Percentiles rank a stretch among this genome's conserved stretches.
These are phyloP conservation scores for Xylaria bambusicola DNA, from an alignment of 495 filamentous ascomycete species.

Conservation along the genomic window DNA sequence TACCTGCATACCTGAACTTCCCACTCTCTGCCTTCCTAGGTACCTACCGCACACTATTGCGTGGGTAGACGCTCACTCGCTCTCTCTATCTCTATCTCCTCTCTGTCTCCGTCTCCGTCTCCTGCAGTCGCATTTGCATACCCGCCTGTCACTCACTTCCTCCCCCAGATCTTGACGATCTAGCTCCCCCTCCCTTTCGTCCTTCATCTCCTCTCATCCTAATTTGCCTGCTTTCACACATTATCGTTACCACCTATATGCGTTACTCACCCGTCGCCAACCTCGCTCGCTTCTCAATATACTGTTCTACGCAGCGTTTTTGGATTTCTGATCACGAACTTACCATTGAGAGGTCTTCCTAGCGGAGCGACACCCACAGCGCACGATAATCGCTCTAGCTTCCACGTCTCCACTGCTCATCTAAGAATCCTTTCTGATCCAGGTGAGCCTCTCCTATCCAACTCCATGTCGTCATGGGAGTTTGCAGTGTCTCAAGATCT, in stretches of 20 bases:
- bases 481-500: conserved; percentile 1
- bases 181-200: conserved; percentile 21
- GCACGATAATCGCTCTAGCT: conserved; percentile 34
- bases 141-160: conserved; percentile 18
- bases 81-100: background rate
- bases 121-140: conserved; percentile 12
- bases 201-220: conserved; percentile 10
- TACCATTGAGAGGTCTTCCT: conserved; percentile 27
- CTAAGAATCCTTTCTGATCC: conserved; percentile 23
- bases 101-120: too few relatives aligned
- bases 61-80: too few relatives aligned
- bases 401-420: conserved; percentile 36
- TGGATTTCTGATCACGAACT: conserved; percentile 25
- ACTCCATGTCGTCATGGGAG: conserved; percentile 21
- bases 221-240: background rate
- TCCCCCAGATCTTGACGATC: conserved; percentile 23
- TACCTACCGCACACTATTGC: too few relatives aligned
- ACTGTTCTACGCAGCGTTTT: conserved; percentile 21
- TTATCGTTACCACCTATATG: conserved; percentile 11
- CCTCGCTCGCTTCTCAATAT: conserved; percentile 5
- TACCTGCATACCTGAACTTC: too few relatives aligned
- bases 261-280: background rate
- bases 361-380: conserved; percentile 32
- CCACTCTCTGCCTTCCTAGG: too few relatives aligned
- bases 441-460: conserved; percentile 28